Base-by-base conservation (phyloP, 192 early-diverging fungal species). In the Backusella psychrophila region DNA sequence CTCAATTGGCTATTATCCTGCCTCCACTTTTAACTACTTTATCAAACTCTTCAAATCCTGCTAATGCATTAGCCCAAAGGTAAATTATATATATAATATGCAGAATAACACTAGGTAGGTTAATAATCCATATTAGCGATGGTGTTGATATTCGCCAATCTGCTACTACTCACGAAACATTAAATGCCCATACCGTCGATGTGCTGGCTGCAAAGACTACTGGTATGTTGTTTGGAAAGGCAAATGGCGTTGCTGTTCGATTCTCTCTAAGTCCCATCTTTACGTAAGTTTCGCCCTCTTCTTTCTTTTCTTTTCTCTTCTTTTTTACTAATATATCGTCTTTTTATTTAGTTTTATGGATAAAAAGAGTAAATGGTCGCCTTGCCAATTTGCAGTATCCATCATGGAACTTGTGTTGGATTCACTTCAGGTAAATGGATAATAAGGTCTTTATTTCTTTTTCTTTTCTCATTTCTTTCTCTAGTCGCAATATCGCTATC, bases 1-100 rank as follows among this genome's bases (percentile, higher is more conserved):
- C 83, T 26, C 91, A 91, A 69, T 81, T 93, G 35, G 80, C 87
- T 23, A 76, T 82, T 68, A 89, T 93, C n/a, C 69, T 92, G 21
- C 84, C 84, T n/a, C 85, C 93, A 19, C 81, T 92, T 6, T 19
- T 74, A 1, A 34, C 39, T 14, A 53, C 72, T 17, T 63, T 79
- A 31, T 73, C 63, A 6, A 39, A 17, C 17, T 71, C 78, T n/a
- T 42, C 41, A 36, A 41, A 49, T 11, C 56, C 73, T 23, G 66
- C 66, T 41, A 49, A 70, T 19, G 66, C 67, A 17, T 52, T 79
- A 7, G 44, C 72, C 21, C 65, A 68, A 67, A 59, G 35, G 76
- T 77, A 72, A 33, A 6, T 1, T 53, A 1, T 53, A 53, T 3
- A 33, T 33, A 33, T 33, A 33, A 3, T 33, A 31, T 31, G 0